These are phyloP conservation scores for Teratosphaeriaceae sp. DNA, from an alignment of 2,329 filamentous ascomycete species.

Conservation along the genomic window DNA sequence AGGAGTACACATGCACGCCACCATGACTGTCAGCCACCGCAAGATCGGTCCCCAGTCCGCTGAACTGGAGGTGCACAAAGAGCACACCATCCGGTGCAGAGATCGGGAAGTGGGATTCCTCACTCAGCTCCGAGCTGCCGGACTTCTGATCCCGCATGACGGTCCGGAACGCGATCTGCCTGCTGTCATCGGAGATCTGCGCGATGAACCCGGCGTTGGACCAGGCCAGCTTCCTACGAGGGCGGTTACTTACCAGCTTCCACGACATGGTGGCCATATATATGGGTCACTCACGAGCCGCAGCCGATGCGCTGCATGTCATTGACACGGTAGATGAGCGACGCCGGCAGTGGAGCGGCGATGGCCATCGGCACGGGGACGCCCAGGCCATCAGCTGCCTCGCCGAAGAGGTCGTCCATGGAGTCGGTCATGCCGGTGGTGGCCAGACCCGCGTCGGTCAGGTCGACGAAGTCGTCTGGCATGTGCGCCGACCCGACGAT, in stretches of 20 bases:
- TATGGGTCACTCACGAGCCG: constrained; percentile 61
- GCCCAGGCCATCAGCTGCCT: constrained; percentile 46
- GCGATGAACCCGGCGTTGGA: constrained; percentile 83
- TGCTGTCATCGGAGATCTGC: constrained; percentile 66
- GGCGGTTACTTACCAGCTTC: constrained; percentile 8
- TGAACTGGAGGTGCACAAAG: constrained; percentile 79
- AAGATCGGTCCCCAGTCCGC: constrained; percentile 67
- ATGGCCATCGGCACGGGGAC: constrained; percentile 55
- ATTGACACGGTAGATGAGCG: constrained; percentile 66
- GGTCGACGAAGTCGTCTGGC: constrained; percentile 15
- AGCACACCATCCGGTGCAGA: constrained; percentile 55
- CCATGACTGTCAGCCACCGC: constrained; percentile 77
- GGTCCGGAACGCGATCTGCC: constrained; percentile 63
- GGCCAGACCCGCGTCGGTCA: constrained; percentile 15
- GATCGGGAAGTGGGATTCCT: constrained; percentile 60
- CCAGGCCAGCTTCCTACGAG: constrained; percentile 69
- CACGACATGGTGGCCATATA: background rate
- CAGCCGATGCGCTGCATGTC: constrained; percentile 70
- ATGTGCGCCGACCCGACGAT: constrained; percentile 3
- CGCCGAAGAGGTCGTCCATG: constrained; percentile 70
- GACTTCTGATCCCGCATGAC: constrained; percentile 62
- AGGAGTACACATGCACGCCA: constrained; percentile 66
- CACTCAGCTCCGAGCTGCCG: constrained; percentile 69
- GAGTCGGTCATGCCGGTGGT: constrained; percentile 38
- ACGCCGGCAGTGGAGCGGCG: constrained; percentile 45